Conservation (phyloP, 208 protist species). For the Acanthamoeba comandoni region DNA sequence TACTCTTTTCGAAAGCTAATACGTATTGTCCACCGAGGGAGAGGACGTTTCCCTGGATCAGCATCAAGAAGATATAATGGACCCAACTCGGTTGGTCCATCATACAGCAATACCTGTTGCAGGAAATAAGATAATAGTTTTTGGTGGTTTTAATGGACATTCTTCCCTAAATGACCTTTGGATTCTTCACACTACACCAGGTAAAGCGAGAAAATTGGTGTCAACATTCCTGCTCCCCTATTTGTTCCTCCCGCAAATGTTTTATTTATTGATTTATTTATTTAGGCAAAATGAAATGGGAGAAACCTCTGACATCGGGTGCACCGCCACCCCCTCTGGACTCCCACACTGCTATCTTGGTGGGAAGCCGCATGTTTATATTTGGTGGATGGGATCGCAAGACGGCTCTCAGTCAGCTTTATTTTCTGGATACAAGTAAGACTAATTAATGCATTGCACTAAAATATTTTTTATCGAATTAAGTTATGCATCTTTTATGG, state of each 20-base stretch:
- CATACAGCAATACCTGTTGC: no score
- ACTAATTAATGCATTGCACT: neutral
- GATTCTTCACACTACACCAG: slow-evolving; percentile 54
- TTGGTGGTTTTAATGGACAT: slow-evolving; percentile 24
- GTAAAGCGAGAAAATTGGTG: no score
- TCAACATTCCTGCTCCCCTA: no score
- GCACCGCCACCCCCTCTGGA: neutral
- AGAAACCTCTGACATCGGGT: slow-evolving; percentile 47
- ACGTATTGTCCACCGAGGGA: no score
- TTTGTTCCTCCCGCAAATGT: no score
- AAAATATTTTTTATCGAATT: neutral
- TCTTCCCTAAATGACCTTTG: slow-evolving; percentile 13
- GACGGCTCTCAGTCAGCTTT: slow-evolving; percentile 16
- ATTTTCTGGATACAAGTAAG: slow-evolving; percentile 70
- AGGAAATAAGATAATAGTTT: slow-evolving; percentile 34
- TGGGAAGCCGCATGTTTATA: slow-evolving; percentile 54
- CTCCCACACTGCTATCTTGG: slow-evolving; percentile 31
- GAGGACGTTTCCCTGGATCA: no score
- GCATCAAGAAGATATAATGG: no score
- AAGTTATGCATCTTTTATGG: neutral
- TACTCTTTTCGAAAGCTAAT: no score
- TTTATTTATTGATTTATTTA: no score
- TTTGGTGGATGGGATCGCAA: slow-evolving; percentile 57
- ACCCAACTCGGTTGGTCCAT: no score
- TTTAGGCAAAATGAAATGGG: slow-evolving; percentile 62